A percentile compares a stretch with the other conserved stretches of the same genome.
These are phyloP conservation scores for Craspedostauros australis DNA, from an alignment of 108 stramenopile genomes.

Conservation along the genomic window DNA sequence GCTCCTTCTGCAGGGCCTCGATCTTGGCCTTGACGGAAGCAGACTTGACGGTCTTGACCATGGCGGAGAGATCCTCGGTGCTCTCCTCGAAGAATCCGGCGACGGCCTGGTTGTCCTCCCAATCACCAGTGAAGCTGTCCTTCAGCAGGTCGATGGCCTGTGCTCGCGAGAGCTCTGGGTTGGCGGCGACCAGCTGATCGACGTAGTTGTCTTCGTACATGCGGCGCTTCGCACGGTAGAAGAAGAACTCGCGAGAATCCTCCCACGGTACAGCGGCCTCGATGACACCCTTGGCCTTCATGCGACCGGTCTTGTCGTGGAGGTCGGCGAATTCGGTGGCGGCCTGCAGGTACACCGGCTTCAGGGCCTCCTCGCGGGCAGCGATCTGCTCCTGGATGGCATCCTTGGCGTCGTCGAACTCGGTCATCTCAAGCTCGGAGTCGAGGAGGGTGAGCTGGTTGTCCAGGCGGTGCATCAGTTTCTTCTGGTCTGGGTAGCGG, in stretches of 20 bases:
- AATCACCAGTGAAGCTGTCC: constrained; percentile 47
- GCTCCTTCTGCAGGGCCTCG: constrained; percentile 60
- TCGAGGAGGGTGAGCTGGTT: constrained; percentile 82
- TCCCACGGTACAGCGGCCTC: constrained; percentile 88
- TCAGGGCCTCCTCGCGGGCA: constrained; percentile 83
- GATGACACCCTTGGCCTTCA: constrained; percentile 99
- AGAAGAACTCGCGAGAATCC: constrained; percentile 90
- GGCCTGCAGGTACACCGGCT: constrained; percentile 92
- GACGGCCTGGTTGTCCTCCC: constrained; percentile 72
- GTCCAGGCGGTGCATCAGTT: constrained; percentile 88
- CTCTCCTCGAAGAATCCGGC: constrained; percentile 55
- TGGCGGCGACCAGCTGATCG: constrained; percentile 44
- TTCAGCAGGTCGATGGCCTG: constrained; percentile 53
- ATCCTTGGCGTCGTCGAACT: constrained; percentile 66
- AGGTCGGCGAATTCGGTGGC: constrained; percentile 97
- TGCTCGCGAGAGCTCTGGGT: constrained; percentile 35
- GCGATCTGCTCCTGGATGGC: constrained; percentile 82
- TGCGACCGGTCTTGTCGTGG: constrained; percentile 96
- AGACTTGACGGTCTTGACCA: constrained; percentile 59
- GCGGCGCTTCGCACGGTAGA: constrained; percentile 90
- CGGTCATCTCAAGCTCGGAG: constrained; percentile 66
- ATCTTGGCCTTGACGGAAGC: constrained; percentile 67
- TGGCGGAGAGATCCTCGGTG: constrained; percentile 38
- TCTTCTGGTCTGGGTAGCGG: constrained; percentile 76
- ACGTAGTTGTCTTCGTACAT: constrained; percentile 86